Conservation (phyloP, 177 flowering plant species). For the Vitis hybrid region DNA sequence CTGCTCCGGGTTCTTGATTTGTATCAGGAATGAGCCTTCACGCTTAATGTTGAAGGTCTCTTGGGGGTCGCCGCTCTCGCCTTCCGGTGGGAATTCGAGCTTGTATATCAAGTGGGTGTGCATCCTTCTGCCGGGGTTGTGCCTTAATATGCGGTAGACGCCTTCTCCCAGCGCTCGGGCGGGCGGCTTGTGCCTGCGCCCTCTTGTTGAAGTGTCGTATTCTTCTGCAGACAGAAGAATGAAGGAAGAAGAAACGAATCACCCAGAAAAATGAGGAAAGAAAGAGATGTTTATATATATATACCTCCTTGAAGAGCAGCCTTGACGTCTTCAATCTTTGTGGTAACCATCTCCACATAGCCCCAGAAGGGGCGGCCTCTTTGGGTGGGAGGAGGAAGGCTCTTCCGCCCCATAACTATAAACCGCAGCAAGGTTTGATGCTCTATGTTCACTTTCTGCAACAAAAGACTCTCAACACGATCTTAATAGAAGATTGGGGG, state of each 20-base stretch:
- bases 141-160: slow-evolving; percentile 54
- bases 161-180: slow-evolving; percentile 83
- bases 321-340: slow-evolving; percentile 49
- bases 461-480: too few species aligned
- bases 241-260: too few species aligned
- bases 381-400: slow-evolving; percentile 61
- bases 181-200: slow-evolving; percentile 39
- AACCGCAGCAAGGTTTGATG: slow-evolving; percentile 54
- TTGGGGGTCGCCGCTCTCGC: slow-evolving; percentile 43
- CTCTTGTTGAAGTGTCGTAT: slow-evolving; percentile 66
- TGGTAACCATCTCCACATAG: slow-evolving; percentile 78
- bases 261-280: not conserved
- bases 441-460: slow-evolving; percentile 64
- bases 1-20: slow-evolving; percentile 75
- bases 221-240: slow-evolving; percentile 40
- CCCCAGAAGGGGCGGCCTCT: slow-evolving; percentile 69
- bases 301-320: slow-evolving; percentile 62
- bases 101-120: slow-evolving; percentile 72
- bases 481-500: too few species aligned
- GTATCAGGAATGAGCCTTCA: slow-evolving; percentile 67
- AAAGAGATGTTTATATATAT: not conserved
- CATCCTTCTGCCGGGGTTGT: slow-evolving; percentile 30
- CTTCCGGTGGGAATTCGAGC: slow-evolving; percentile 62
- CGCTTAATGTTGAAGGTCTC: slow-evolving; percentile 50
- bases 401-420: slow-evolving; percentile 67